These are phyloP conservation scores for Globisporangium canariense DNA, from an alignment of 352 stramenopile species.

Conservation along the genomic window DNA sequence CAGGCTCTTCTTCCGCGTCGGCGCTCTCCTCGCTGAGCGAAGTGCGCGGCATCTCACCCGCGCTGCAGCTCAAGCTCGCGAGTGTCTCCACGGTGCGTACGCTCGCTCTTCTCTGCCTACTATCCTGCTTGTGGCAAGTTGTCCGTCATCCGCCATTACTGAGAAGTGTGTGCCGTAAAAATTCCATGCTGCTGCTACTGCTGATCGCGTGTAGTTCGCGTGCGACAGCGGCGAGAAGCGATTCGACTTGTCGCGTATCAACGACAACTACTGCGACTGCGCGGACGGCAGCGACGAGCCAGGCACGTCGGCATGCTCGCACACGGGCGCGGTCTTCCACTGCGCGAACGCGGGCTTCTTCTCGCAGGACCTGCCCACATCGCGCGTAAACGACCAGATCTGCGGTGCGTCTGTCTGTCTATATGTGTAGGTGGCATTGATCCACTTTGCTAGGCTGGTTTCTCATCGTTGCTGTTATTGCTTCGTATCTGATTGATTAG, in stretches of 20 bases:
- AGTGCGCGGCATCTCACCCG: conserved; percentile 36
- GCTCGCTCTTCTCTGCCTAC: not conserved
- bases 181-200: not conserved
- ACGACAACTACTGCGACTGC: conserved; percentile 96
- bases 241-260: conserved; percentile 60
- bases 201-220: conserved; percentile 43
- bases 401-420: conserved; percentile 36
- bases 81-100: conserved; percentile 33
- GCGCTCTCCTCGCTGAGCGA: conserved; percentile 20
- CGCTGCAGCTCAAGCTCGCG: conserved; percentile 36
- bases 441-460: not conserved
- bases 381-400: conserved; percentile 70
- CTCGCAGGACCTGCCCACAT: conserved; percentile 50
- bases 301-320: conserved; percentile 81
- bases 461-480: not conserved
- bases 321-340: conserved; percentile 52
- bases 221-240: conserved; percentile 60
- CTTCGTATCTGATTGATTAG: not conserved
- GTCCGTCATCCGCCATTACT: not conserved
- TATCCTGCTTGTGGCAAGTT: not conserved
- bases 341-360: conserved; percentile 81
- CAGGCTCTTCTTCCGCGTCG: not conserved
- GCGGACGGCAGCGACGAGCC: conserved; percentile 87
- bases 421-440: not conserved
- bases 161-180: not conserved